These are phyloP conservation scores for Erodium trifolium DNA, from an alignment of 441 rosid species.

Conservation along the genomic window DNA sequence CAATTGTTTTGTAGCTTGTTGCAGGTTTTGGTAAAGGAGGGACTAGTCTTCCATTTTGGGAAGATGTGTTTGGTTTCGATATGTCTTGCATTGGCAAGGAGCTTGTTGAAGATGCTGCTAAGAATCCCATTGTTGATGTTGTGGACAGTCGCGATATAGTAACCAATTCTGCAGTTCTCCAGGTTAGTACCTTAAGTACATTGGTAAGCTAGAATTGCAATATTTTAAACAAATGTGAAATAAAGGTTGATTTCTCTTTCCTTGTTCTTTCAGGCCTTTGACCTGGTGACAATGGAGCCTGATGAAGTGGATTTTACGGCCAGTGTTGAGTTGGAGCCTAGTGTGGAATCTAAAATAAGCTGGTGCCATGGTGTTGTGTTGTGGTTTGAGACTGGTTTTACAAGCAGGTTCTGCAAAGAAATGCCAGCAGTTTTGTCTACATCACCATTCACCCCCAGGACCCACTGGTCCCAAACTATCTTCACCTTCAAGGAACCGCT, in stretches of 20 bases:
- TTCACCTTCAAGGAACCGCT: slow-evolving; percentile 73
- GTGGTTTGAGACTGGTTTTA: slow-evolving; percentile 90
- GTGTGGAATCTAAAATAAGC: slow-evolving; percentile 20
- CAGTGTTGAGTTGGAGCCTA: slow-evolving; percentile 37
- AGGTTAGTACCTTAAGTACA: slow-evolving; percentile 40
- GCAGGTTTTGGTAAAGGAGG: slow-evolving; percentile 89
- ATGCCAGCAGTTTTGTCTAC: slow-evolving; percentile 63
- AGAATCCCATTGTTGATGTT: slow-evolving; percentile 61
- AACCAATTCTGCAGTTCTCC: slow-evolving; percentile 50
- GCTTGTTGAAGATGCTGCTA: slow-evolving; percentile 58
- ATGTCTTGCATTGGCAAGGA: slow-evolving; percentile 83
- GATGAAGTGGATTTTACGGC: slow-evolving; percentile 91
- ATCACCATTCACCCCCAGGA: slow-evolving; percentile 66
- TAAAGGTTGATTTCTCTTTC: neutral
- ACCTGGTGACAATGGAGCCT: slow-evolving; percentile 68
- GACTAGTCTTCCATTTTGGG: slow-evolving; percentile 89
- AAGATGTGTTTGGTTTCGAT: slow-evolving; percentile 75
- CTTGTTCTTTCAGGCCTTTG: slow-evolving; percentile 48
- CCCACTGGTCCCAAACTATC: slow-evolving; percentile 91
- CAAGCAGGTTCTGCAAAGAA: slow-evolving; percentile 81
- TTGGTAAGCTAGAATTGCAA: neutral
- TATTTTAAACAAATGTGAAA: neutral
- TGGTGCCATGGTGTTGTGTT: slow-evolving; percentile 67
- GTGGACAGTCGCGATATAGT: slow-evolving; percentile 52
- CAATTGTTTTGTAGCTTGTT: slow-evolving; percentile 39